Evolutionary conservation across 805 yeast genomes (phyloP).

Genomic region (Myxozyma nipponensis): DNA sequence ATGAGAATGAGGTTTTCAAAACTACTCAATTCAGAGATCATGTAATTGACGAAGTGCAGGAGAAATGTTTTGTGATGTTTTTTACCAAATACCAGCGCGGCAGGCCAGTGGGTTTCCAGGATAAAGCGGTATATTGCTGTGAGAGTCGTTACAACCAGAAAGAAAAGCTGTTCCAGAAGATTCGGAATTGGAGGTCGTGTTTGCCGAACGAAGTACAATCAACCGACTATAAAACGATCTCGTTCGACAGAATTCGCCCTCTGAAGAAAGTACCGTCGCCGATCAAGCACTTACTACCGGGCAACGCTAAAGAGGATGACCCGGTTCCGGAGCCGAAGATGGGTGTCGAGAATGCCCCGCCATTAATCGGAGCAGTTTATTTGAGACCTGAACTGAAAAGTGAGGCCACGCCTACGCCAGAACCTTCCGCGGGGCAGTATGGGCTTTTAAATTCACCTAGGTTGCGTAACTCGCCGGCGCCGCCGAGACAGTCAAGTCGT

Average conservation of each 20-base stretch:
- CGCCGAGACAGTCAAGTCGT: conserved; percentile 4
- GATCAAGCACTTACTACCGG: conserved; percentile 68
- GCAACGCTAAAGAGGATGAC: conserved; percentile 67
- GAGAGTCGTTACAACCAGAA: conserved; percentile 91
- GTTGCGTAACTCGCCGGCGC: conserved; percentile 9
- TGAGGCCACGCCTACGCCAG: conserved; percentile 43
- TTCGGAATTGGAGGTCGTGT: conserved; percentile 98
- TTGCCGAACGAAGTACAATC: conserved; percentile 94
- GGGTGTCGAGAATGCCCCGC: conserved; percentile 85
- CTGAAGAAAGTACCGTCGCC: conserved; percentile 79
- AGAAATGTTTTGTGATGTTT: conserved; percentile 91
- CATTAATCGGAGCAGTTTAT: conserved; percentile 89
- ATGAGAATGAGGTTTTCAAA: conserved; percentile 92
- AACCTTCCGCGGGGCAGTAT: conserved; percentile 7
- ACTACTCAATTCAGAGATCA: conserved; percentile 97
- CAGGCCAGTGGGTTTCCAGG: conserved; percentile 72
- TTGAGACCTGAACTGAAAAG: conserved; percentile 66
- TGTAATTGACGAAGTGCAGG: conserved; percentile 78
- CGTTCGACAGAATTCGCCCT: conserved; percentile 75
- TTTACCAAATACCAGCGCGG: conserved; percentile 94
- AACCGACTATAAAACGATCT: conserved; percentile 45
- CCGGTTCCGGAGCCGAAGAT: conserved; percentile 77
- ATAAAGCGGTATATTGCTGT: conserved; percentile 76
- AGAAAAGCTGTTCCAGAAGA: conserved; percentile 86
- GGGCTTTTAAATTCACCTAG: conserved; percentile 27